phyloP scores from a whole-genome alignment of 768 basidiomycete genomes.

The Cystofilobasidium capitatum region DNA sequence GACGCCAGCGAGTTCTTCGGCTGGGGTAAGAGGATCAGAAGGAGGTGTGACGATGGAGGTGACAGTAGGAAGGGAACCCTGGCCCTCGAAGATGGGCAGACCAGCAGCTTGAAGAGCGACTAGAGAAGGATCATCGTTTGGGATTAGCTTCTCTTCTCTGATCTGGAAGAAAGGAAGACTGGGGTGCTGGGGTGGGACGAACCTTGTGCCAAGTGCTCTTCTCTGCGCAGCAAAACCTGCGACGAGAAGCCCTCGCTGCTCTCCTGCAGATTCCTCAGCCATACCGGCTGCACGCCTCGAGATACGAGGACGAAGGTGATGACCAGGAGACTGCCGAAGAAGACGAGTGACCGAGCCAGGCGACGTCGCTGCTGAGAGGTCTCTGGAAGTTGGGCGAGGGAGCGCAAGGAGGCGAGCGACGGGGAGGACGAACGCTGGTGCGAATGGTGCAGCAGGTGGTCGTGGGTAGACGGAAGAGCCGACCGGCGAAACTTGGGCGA shows the following conservation, averaged over 20 bases:
- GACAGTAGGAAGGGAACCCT: not conserved
- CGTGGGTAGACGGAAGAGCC: not conserved
- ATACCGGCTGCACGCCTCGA: not conserved
- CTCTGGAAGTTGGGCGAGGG: not conserved
- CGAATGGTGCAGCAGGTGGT: not conserved
- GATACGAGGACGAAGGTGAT: not conserved
- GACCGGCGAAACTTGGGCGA: not conserved
- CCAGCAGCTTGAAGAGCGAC: too few species aligned
- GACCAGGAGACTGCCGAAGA: not conserved
- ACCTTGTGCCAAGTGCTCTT: too few species aligned
- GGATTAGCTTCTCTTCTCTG: too few species aligned
- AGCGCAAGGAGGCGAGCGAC: not conserved
- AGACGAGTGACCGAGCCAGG: not conserved
- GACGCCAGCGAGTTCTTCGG: conserved; percentile 15
- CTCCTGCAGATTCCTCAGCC: not conserved
- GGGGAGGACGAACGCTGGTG: not conserved
- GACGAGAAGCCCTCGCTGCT: too few species aligned
- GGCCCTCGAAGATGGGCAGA: too few species aligned
- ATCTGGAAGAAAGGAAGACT: too few species aligned
- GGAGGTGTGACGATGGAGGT: not conserved
- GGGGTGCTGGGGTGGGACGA: too few species aligned
- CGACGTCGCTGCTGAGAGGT: not conserved
- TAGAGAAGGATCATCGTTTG: too few species aligned
- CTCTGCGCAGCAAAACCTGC: too few species aligned
- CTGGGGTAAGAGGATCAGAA: conserved; percentile 1